Evolutionary conservation across 371 early-diverging fungal species (phyloP).

Genomic region (Syncephalastrum sp.): DNA sequence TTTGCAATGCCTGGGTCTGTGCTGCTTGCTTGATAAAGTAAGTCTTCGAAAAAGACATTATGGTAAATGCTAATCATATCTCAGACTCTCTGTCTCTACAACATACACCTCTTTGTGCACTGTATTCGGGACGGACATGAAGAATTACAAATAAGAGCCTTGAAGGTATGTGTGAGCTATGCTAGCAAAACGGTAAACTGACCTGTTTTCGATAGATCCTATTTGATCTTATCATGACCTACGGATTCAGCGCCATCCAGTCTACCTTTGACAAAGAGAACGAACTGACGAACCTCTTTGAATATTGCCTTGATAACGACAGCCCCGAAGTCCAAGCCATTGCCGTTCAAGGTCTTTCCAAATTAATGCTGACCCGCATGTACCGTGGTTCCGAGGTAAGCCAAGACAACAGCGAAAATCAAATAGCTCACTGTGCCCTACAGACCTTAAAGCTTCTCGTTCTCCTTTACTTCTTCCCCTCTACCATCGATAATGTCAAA

Average conservation of each 20-base stretch:
- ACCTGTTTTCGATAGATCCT: constrained; percentile 44
- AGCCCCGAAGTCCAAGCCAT: constrained; percentile 50
- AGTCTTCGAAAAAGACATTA: background rate
- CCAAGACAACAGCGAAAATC: background rate
- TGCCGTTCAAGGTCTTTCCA: constrained; percentile 63
- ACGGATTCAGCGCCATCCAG: constrained; percentile 39
- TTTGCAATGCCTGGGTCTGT: constrained; percentile 78
- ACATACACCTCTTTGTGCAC: constrained; percentile 44
- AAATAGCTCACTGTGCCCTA: background rate
- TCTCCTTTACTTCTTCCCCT: constrained; percentile 77
- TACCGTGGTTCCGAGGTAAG: constrained; percentile 54
- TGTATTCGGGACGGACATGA: constrained; percentile 42
- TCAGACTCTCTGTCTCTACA: constrained; percentile 47
- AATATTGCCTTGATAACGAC: constrained; percentile 50
- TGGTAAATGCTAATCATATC: background rate
- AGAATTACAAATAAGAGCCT: constrained; percentile 44
- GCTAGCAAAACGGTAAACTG: background rate
- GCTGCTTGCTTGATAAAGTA: constrained; percentile 67
- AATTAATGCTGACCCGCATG: constrained; percentile 62
- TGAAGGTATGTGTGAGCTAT: constrained; percentile 33
- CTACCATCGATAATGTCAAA: constrained; percentile 57
- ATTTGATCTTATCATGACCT: constrained; percentile 61
- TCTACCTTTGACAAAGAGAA: constrained; percentile 32
- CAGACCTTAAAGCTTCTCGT: constrained; percentile 71
- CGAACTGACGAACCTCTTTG: constrained; percentile 47